Conservation (phyloP, 257 asterid genomes). For the Marsdenia floribunda region DNA sequence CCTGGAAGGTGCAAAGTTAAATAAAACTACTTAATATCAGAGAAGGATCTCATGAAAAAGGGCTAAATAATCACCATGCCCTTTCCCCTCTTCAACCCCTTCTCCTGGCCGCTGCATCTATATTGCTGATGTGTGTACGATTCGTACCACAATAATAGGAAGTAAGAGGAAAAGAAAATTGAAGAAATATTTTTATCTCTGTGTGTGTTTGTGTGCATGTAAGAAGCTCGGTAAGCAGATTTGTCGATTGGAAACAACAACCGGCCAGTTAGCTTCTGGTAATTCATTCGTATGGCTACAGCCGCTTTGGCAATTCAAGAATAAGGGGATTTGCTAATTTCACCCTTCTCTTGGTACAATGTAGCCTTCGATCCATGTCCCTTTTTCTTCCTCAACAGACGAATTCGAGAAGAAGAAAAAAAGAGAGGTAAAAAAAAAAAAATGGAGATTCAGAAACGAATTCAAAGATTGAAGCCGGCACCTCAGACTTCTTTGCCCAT, state of each 20-base stretch:
- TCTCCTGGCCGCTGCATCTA: slow-evolving; percentile 26
- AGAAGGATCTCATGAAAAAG: slow-evolving; percentile 20
- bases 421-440: too few relatives aligned
- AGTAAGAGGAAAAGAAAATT: neutral
- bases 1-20: slow-evolving; percentile 20
- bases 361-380: slow-evolving; percentile 21
- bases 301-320: slow-evolving; percentile 53
- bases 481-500: neutral
- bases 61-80: slow-evolving; percentile 10
- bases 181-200: neutral
- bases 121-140: neutral
- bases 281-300: slow-evolving; percentile 34
- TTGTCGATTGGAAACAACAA: slow-evolving; percentile 39
- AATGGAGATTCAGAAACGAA: neutral
- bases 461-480: neutral
- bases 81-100: slow-evolving; percentile 32
- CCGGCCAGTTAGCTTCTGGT: slow-evolving; percentile 54
- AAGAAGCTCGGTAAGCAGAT: slow-evolving; percentile 34
- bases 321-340: slow-evolving; percentile 15
- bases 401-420: neutral
- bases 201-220: neutral
- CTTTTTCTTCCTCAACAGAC: neutral
- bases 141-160: neutral
- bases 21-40: slow-evolving; percentile 8
- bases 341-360: slow-evolving; percentile 48